These are phyloP conservation scores for Carex myosuroides DNA, from an alignment of 176 grass and related monocot genomes.

Conservation along the genomic window DNA sequence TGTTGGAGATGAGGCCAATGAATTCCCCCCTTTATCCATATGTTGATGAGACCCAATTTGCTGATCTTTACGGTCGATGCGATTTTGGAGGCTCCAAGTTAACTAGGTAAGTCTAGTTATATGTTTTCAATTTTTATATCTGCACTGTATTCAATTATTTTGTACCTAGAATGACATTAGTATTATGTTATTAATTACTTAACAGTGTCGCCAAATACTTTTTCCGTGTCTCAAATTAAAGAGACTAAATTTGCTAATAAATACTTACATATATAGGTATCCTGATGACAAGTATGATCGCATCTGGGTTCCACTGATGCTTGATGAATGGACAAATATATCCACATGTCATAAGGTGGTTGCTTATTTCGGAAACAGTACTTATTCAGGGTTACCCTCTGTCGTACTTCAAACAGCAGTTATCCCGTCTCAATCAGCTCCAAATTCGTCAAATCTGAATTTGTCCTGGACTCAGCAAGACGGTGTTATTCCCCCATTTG, in stretches of 20 bases:
- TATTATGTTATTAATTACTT: background rate
- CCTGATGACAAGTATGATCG: too few species aligned
- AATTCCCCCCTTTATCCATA: background rate
- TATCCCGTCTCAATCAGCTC: background rate
- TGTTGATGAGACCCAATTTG: slow-evolving; percentile 11
- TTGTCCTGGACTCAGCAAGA: background rate
- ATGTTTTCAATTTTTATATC: background rate
- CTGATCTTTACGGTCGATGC: background rate
- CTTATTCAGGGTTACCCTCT: too few species aligned
- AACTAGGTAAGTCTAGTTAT: background rate
- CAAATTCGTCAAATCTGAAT: background rate
- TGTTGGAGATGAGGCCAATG: slow-evolving; percentile 20
- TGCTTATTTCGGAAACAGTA: too few species aligned
- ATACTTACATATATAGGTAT: background rate
- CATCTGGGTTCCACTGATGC: too few species aligned
- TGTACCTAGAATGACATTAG: background rate
- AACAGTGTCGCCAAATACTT: background rate
- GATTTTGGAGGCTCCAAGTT: background rate
- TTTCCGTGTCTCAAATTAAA: background rate
- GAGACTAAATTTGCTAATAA: background rate
- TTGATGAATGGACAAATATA: too few species aligned
- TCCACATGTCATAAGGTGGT: too few species aligned
- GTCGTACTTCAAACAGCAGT: too few species aligned
- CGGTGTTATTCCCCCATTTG: background rate
- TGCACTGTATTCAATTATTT: background rate